A percentile compares a stretch with the other conserved stretches of the same genome.
Evolutionary conservation across 495 filamentous ascomycete genomes (phyloP).

Genomic region (Lasiosphaeris hirsuta): DNA sequence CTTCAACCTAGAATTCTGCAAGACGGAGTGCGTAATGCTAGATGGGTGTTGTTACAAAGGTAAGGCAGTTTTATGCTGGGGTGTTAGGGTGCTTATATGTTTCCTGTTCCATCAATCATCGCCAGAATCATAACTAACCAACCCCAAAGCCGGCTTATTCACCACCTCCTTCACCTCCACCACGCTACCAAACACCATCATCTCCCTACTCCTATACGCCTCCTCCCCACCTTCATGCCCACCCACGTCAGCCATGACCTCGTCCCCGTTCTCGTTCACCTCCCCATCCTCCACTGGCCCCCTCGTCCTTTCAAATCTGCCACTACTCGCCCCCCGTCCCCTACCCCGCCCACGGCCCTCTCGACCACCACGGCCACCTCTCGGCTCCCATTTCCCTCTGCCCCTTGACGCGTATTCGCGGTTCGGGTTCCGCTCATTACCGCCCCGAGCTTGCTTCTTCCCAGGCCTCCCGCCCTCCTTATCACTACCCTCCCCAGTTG

Average conservation of each 20-base stretch:
- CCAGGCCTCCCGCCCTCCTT: neutral
- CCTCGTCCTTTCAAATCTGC: conserved; percentile 1
- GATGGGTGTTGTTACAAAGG: too few relatives aligned
- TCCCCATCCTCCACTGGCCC: conserved; percentile 8
- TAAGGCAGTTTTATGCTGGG: too few relatives aligned
- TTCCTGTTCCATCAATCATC: neutral
- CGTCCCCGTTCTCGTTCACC: conserved; percentile 21
- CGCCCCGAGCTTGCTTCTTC: conserved; percentile 3
- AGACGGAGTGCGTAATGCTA: too few relatives aligned
- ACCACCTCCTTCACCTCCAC: too few relatives aligned
- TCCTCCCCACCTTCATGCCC: neutral
- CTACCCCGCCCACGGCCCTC: conserved; percentile 8
- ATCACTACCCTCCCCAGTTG: neutral
- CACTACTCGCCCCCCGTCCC: conserved; percentile 2
- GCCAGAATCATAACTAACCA: neutral
- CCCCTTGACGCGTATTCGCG: too few relatives aligned
- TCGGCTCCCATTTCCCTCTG: neutral
- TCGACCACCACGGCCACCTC: neutral
- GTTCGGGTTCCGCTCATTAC: neutral
- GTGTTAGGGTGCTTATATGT: too few relatives aligned
- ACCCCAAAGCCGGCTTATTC: neutral
- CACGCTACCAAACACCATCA: too few relatives aligned
- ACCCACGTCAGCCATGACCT: neutral
- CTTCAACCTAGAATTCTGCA: too few relatives aligned
- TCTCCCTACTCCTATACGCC: neutral